Percentiles rank a stretch among this genome's conserved stretches.
phyloP scores from a whole-genome alignment of 208 protist genomes.

The Trypanosoma mega region DNA sequence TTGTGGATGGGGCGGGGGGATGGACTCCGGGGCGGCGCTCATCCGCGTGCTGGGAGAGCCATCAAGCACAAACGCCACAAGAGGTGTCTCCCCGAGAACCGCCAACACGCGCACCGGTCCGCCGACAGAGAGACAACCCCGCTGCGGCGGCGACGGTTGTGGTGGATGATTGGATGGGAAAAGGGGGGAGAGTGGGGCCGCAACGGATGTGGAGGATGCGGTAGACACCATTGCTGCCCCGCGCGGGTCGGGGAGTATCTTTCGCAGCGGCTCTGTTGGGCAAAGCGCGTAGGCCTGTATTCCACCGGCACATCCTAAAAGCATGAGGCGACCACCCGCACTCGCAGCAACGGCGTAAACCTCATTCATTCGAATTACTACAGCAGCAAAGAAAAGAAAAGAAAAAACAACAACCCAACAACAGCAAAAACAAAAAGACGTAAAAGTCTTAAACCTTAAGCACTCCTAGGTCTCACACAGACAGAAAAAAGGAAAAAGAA shows the following conservation, averaged over 20 bases:
- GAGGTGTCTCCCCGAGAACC: constrained; percentile 44
- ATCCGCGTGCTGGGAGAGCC: too few relatives aligned
- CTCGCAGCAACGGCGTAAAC: constrained; percentile 16
- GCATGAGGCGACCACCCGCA: constrained; percentile 16
- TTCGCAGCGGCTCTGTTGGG: not conserved
- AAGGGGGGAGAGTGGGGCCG: too few relatives aligned
- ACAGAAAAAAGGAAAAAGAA: not conserved
- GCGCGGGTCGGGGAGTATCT: constrained; percentile 12
- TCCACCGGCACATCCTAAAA: constrained; percentile 21
- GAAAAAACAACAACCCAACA: not conserved
- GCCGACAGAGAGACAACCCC: constrained; percentile 15
- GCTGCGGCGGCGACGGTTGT: too few relatives aligned
- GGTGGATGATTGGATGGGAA: too few relatives aligned
- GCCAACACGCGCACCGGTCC: constrained; percentile 44
- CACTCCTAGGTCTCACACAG: too few relatives aligned
- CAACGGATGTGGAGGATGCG: too few relatives aligned
- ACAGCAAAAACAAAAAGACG: not conserved
- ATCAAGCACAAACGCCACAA: constrained; percentile 58
- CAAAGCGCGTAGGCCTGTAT: constrained; percentile 16
- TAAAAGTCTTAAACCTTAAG: not conserved
- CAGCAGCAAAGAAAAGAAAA: not conserved
- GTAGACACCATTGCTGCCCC: constrained; percentile 3
- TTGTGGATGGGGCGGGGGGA: too few relatives aligned
- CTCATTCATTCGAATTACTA: not conserved
- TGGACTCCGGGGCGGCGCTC: too few relatives aligned